Evolutionary conservation across 352 stramenopile species (phyloP).

Genomic region (Globisporangium cederbergense): DNA sequence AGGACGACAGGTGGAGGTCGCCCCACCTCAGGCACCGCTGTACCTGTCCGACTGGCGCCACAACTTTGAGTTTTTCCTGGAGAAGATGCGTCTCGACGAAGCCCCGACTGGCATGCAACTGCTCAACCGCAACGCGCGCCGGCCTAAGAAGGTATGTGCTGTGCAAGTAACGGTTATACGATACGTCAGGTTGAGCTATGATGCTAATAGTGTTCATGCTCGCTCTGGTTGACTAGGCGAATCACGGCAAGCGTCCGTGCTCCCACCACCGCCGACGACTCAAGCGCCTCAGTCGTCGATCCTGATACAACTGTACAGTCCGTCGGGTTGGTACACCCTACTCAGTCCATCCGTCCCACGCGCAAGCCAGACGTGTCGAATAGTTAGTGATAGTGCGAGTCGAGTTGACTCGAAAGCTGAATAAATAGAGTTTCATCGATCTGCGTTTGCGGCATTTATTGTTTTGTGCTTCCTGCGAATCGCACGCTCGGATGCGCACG

Average conservation of each 20-base stretch:
- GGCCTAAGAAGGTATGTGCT: conserved; percentile 37
- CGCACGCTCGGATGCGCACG: no score
- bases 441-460: not conserved
- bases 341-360: no score
- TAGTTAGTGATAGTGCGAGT: conserved; percentile 5
- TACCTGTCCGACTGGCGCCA: conserved; percentile 57
- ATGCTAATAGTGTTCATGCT: not conserved
- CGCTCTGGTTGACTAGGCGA: conserved; percentile 23
- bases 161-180: not conserved
- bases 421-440: conserved; percentile 1
- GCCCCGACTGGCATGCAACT: conserved; percentile 36
- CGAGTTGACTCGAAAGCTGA: not conserved
- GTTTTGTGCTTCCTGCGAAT: no score
- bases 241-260: conserved; percentile 51
- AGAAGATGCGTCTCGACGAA: conserved; percentile 46
- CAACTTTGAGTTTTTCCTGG: conserved; percentile 53
- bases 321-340: no score
- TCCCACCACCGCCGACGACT: conserved; percentile 44
- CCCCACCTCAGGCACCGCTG: conserved; percentile 24
- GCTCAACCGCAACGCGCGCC: conserved; percentile 41
- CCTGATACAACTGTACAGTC: not conserved
- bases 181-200: not conserved
- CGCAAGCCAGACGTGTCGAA: not conserved
- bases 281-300: conserved; percentile 37
- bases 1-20: conserved; percentile 8